Evolutionary conservation across 2,329 filamentous ascomycete genomes (phyloP).

Genomic region (Penicillium verrucosum): DNA sequence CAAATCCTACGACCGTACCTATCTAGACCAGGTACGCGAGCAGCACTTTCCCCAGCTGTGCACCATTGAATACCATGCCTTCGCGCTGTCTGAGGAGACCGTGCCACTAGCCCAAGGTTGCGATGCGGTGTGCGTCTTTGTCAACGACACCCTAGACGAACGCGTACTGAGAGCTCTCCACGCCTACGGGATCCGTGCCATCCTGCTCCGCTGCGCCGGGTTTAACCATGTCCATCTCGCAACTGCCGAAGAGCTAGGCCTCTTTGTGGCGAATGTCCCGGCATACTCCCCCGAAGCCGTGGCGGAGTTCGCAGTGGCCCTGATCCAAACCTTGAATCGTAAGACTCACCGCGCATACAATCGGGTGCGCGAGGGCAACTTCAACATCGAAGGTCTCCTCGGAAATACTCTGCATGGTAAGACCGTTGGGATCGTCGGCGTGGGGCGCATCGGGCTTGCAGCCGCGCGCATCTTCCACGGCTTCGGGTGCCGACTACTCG

Average conservation of each 20-base stretch:
- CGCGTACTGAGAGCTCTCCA: slow-evolving; percentile 53
- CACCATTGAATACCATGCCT: slow-evolving; percentile 57
- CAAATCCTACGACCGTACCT: slow-evolving; percentile 61
- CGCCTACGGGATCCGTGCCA: slow-evolving; percentile 51
- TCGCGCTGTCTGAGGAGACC: slow-evolving; percentile 56
- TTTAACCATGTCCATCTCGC: slow-evolving; percentile 65
- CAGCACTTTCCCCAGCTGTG: slow-evolving; percentile 35
- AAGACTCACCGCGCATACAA: slow-evolving; percentile 67
- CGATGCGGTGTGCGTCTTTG: slow-evolving; percentile 64
- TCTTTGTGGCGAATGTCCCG: slow-evolving; percentile 65
- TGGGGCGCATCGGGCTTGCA: slow-evolving; percentile 63
- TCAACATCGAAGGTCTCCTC: slow-evolving; percentile 58
- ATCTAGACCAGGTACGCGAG: slow-evolving; percentile 45
- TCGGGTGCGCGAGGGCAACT: slow-evolving; percentile 66
- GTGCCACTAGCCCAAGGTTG: slow-evolving; percentile 52
- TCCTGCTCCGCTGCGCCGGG: slow-evolving; percentile 65
- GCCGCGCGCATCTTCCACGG: slow-evolving; percentile 61
- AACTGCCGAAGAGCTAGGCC: slow-evolving; percentile 52
- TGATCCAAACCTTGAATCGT: slow-evolving; percentile 65
- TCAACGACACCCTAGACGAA: slow-evolving; percentile 59
- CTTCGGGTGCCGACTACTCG: slow-evolving; percentile 62
- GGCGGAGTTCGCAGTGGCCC: slow-evolving; percentile 65
- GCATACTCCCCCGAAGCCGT: slow-evolving; percentile 68
- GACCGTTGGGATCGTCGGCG: slow-evolving; percentile 64
- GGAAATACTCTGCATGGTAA: slow-evolving; percentile 61